These are phyloP conservation scores for Backusella australiensis DNA, from an alignment of 192 early-diverging fungal genomes.

Conservation along the genomic window DNA sequence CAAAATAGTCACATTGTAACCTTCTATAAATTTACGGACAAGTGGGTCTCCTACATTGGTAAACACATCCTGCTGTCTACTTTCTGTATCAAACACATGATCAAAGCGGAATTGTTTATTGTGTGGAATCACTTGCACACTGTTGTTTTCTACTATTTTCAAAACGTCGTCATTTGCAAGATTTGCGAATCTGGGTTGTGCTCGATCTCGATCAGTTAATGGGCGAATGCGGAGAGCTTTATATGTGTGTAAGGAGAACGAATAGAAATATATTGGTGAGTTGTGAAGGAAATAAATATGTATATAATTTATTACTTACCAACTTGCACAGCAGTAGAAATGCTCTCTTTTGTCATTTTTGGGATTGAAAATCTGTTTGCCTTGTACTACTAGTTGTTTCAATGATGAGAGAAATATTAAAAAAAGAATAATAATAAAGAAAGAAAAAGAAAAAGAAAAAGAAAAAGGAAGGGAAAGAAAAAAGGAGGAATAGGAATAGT, in stretches of 20 bases:
- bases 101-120: constrained; percentile 30
- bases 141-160: constrained; percentile 18
- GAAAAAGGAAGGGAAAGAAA: background rate
- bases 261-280: background rate
- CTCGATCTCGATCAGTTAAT: constrained; percentile 27
- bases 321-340: constrained; percentile 33
- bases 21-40: constrained; percentile 45
- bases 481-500: background rate
- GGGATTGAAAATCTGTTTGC: background rate
- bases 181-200: constrained; percentile 31
- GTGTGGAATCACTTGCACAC: constrained; percentile 25
- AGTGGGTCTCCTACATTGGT: constrained; percentile 15
- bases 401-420: background rate
- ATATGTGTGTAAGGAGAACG: background rate
- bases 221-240: constrained; percentile 31
- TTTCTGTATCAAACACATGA: constrained; percentile 32
- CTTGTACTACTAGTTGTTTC: background rate
- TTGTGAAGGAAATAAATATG: background rate
- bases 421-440: background rate
- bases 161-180: constrained; percentile 25
- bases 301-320: constrained; percentile 13
- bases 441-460: background rate
- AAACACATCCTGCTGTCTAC: constrained; percentile 29
- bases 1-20: constrained; percentile 92
- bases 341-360: constrained; percentile 21